A percentile compares a stretch with the other conserved stretches of the same genome.
Evolutionary conservation across 2,329 filamentous ascomycete species (phyloP).

Genomic region (Exophiala sp.): DNA sequence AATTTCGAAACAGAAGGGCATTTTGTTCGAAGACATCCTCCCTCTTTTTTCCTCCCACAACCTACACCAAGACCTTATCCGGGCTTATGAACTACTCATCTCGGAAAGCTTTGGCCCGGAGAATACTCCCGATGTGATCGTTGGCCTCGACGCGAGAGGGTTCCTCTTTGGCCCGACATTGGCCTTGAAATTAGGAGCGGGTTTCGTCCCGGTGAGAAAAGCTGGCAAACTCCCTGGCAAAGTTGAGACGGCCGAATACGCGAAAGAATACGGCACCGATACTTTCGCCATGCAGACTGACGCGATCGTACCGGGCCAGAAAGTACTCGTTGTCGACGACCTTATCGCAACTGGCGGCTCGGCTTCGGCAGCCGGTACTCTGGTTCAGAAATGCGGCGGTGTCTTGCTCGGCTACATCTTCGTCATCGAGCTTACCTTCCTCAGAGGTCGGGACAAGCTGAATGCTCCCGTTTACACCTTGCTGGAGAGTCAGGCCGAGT

Average conservation of each 20-base stretch:
- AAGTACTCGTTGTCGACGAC: constrained; percentile 89
- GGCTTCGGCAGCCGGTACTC: constrained; percentile 75
- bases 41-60: constrained; percentile 78
- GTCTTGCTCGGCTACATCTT: constrained; percentile 85
- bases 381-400: constrained; percentile 81
- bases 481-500: constrained; percentile 54
- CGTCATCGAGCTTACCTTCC: constrained; percentile 88
- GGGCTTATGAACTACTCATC: constrained; percentile 79
- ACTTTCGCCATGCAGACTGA: constrained; percentile 93
- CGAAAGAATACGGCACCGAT: constrained; percentile 95
- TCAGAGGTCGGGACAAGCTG: constrained; percentile 87
- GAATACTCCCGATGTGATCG: constrained; percentile 74
- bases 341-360: constrained; percentile 98
- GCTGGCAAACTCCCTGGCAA: constrained; percentile 90
- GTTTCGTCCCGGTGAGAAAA: constrained; percentile 92
- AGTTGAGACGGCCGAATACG: constrained; percentile 74
- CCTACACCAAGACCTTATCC: constrained; percentile 70
- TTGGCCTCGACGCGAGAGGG: constrained; percentile 87
- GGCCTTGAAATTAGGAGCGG: constrained; percentile 72
- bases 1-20: constrained; percentile 44
- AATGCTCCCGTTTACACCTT: constrained; percentile 77
- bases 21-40: constrained; percentile 97
- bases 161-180: constrained; percentile 92
- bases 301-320: constrained; percentile 77
- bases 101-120: constrained; percentile 53